Percentiles rank a stretch among this genome's conserved stretches.
Conservation (phyloP, 305 asterid genomes). For the Solanum hybrid region DNA sequence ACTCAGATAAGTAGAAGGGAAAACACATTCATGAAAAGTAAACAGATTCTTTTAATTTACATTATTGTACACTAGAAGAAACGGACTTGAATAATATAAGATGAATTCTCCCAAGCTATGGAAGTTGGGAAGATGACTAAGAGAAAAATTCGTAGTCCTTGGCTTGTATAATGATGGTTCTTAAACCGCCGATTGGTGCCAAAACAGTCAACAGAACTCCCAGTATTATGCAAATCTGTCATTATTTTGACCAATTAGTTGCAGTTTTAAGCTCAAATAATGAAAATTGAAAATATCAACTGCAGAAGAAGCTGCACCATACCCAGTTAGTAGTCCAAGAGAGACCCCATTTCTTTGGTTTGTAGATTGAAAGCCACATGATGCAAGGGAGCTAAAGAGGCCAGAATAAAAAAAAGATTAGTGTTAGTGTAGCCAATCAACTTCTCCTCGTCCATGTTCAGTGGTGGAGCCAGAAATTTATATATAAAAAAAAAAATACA, state of each 20-base stretch:
- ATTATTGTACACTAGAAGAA: neutral
- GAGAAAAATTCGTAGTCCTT: slow-evolving; percentile 23
- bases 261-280: neutral
- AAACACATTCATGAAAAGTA: neutral
- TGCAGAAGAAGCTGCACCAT: neutral
- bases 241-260: neutral
- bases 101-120: neutral
- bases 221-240: slow-evolving; percentile 41
- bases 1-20: neutral
- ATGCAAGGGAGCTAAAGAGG: slow-evolving; percentile 40
- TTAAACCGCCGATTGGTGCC: slow-evolving; percentile 42
- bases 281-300: neutral
- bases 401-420: neutral
- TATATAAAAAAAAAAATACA: too few relatives aligned
- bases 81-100: neutral
- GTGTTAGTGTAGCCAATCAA: neutral
- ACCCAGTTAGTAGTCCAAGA: slow-evolving; percentile 50
- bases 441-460: neutral
- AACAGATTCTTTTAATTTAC: neutral
- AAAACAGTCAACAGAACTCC: slow-evolving; percentile 35
- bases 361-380: slow-evolving; percentile 48
- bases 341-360: slow-evolving; percentile 32
- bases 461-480: too few relatives aligned
- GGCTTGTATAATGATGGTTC: slow-evolving; percentile 29
- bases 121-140: neutral